A percentile compares a stretch with the other conserved stretches of the same genome.
phyloP scores from a whole-genome alignment of 73 alveolate species.

The Paramecium bursaria region DNA sequence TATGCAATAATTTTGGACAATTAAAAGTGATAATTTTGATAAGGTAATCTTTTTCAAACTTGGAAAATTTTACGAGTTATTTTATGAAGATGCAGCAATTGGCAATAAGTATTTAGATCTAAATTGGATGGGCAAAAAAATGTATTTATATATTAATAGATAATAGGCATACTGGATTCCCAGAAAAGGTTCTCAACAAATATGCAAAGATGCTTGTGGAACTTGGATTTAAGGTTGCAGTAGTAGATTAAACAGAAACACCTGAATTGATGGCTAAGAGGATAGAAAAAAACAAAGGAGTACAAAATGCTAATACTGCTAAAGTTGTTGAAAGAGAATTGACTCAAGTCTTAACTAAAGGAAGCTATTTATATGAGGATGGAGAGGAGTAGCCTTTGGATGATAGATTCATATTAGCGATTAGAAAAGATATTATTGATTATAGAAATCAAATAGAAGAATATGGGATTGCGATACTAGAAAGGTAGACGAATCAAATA shows the following conservation, averaged over 20 bases:
- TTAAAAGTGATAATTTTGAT: conserved; percentile 75
- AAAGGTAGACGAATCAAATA: conserved; percentile 64
- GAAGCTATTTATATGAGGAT: conserved; percentile 71
- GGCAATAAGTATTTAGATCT: conserved; percentile 78
- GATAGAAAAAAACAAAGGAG: conserved; percentile 60
- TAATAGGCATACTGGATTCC: conserved; percentile 85
- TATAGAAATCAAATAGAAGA: conserved; percentile 5
- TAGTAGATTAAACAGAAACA: conserved; percentile 78
- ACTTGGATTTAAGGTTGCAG: conserved; percentile 75
- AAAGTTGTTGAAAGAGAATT: conserved; percentile 77
- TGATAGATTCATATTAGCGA: conserved; percentile 7
- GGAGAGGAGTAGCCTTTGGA: conserved; percentile 44
- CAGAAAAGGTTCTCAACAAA: conserved; percentile 78
- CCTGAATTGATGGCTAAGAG: conserved; percentile 71
- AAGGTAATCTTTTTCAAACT: conserved; percentile 80
- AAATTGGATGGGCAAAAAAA: conserved; percentile 90
- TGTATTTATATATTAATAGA: conserved; percentile 38
- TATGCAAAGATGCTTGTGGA: conserved; percentile 65
- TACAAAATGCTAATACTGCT: conserved; percentile 21
- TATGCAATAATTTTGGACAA: conserved; percentile 78
- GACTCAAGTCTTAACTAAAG: conserved; percentile 76
- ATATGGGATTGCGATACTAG: conserved; percentile 62
- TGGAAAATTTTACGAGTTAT: conserved; percentile 86
- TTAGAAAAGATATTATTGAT: conserved; percentile 31
- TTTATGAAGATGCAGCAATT: conserved; percentile 82